Evolutionary conservation across 768 basidiomycete genomes (phyloP).

Genomic region (Kwoniella heveanensis): DNA sequence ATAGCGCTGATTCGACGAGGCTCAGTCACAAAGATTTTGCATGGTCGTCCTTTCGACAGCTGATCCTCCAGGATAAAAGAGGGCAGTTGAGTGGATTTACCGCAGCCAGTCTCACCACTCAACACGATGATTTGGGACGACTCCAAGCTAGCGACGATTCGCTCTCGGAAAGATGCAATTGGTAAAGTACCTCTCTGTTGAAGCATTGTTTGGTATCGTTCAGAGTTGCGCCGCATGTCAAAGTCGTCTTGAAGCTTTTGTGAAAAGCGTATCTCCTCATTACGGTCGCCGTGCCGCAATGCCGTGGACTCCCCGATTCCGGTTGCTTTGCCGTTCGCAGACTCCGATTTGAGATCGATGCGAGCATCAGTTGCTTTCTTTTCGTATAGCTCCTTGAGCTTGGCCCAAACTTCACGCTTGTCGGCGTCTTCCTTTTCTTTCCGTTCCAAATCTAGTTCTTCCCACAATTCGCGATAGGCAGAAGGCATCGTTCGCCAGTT

Average conservation of each 20-base stretch:
- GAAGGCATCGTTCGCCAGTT: conserved; percentile 80
- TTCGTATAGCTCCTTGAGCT: conserved; percentile 66
- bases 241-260: conserved; percentile 67
- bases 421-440: conserved; percentile 65
- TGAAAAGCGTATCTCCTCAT: conserved; percentile 33
- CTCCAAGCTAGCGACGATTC: conserved; percentile 72
- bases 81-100: conserved; percentile 96
- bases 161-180: conserved; percentile 76
- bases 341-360: neutral
- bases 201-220: conserved; percentile 83
- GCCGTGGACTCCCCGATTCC: conserved; percentile 5
- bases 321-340: neutral
- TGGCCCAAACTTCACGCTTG: conserved; percentile 73
- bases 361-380: conserved; percentile 21
- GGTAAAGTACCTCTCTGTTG: conserved; percentile 78
- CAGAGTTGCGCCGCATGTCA: conserved; percentile 64
- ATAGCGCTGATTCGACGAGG: conserved; percentile 94
- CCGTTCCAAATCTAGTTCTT: conserved; percentile 72
- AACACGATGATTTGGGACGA: conserved; percentile 81
- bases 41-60: conserved; percentile 73
- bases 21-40: conserved; percentile 93
- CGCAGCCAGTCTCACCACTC: conserved; percentile 80
- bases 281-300: neutral
- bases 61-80: conserved; percentile 90
- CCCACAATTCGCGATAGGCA: conserved; percentile 86